Evolutionary conservation across 2,329 filamentous ascomycete genomes (phyloP).

Genomic region (Botrytis galanthina): DNA sequence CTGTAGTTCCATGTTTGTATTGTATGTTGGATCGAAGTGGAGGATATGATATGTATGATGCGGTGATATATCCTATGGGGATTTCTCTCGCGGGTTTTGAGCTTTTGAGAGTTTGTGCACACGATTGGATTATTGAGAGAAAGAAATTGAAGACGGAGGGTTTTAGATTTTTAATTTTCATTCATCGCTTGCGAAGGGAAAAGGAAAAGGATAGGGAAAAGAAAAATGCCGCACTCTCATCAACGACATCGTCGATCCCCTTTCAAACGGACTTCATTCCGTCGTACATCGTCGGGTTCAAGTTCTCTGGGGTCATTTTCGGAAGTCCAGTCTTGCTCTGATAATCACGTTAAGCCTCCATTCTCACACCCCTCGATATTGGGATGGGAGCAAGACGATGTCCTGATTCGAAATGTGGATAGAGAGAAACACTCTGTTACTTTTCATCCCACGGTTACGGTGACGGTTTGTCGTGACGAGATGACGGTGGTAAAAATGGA

Average conservation of each 20-base stretch:
- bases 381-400: neutral
- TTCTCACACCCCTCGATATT: neutral
- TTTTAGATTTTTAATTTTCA: neutral
- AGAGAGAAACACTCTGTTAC: neutral
- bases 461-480: neutral
- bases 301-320: neutral
- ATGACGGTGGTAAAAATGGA: neutral
- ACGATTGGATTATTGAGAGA: neutral
- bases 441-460: neutral
- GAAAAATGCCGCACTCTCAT: neutral
- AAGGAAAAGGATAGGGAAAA: neutral
- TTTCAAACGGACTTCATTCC: neutral
- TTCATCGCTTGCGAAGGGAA: neutral
- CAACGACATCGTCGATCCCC: constrained; percentile 1
- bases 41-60: neutral
- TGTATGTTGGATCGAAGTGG: neutral
- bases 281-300: neutral
- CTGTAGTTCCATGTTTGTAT: neutral
- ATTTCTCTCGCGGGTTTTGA: neutral
- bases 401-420: neutral
- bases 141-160: neutral
- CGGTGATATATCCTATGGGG: neutral
- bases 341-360: neutral
- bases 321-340: neutral
- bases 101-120: neutral